Evolutionary conservation across 106 monocot species (phyloP), one percentile per base, ranked within the genome.

Genomic region (Hemerocallis citrina): DNA sequence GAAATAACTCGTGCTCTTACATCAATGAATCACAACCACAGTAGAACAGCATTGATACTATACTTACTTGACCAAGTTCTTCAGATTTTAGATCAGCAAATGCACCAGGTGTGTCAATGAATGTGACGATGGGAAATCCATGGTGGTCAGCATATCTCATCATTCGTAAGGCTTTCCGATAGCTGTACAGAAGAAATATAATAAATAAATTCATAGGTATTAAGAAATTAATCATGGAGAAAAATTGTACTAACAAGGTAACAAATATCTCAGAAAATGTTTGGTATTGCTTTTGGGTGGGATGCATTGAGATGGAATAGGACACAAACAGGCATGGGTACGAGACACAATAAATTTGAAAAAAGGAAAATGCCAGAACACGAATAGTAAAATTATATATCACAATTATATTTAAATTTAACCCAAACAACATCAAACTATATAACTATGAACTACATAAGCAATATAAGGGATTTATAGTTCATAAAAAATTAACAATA

Each of bases 51-150:
- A 50, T 7, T n/a, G 14, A 27, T 10, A 54, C 32, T 1, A 54
- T 32, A 31, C 54, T 54, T 68, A 72, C 93, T 64, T 89, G 93
- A 66, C 88, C 88, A 74, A 93, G 85, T 77, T 93, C 93, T 78
- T 93, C 85, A 68, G 85, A 93, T 79, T 82, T 93, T 37, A 93
- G 81, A 72, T 93, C 93, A 70, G 93, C 82, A 79, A 74, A 93
- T 57, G 93, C 93, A 7, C 88, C 93, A 59, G 93, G 88, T 39
- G 93, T 93, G 72, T 89, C 93, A 38, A 93, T 79, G 72, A 93
- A 83, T 66, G 93, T 89, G 56, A 93, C 77, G 40, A 93, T 88
- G 13, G 93, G 93, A 85, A 93, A 89, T 31, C 82, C 77, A 77
- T 85, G 84, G 60, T 85, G 87, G 66, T 93, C 93, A 45, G 88